These are phyloP conservation scores for Tricholoma matsutake DNA, from an alignment of 768 basidiomycete genomes.

Conservation along the genomic window DNA sequence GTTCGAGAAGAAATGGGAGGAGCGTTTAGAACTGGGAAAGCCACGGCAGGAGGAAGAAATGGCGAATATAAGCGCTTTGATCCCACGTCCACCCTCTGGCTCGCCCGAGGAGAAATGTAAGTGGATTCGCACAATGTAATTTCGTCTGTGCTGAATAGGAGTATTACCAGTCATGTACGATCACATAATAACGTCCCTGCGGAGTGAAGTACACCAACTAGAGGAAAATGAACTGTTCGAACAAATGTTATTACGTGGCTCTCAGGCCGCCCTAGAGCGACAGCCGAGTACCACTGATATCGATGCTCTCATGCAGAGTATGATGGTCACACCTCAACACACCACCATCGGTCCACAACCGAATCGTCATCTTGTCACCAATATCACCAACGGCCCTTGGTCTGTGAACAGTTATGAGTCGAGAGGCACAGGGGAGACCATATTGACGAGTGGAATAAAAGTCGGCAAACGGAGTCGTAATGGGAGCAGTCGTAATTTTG, in stretches of 20 bases:
- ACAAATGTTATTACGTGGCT: constrained; percentile 43
- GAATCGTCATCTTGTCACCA: constrained; percentile 13
- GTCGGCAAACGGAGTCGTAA: constrained; percentile 21
- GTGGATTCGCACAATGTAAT: background rate
- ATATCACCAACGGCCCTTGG: constrained; percentile 33
- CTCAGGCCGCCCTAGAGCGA: constrained; percentile 40
- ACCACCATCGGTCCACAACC: constrained; percentile 8
- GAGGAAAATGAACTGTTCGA: constrained; percentile 51
- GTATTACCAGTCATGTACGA: constrained; percentile 29
- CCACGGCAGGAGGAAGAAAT: constrained; percentile 38
- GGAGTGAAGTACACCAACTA: constrained; percentile 35
- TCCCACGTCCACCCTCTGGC: constrained; percentile 26
- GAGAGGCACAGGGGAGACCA: constrained; percentile 1
- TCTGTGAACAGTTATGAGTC: constrained; percentile 25
- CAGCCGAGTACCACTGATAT: constrained; percentile 46
- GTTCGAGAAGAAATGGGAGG: constrained; percentile 44
- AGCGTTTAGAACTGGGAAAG: constrained; percentile 33
- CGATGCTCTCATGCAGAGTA: constrained; percentile 47
- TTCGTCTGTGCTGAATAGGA: background rate
- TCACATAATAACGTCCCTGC: constrained; percentile 35
- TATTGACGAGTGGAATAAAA: constrained; percentile 8
- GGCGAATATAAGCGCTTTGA: constrained; percentile 38
- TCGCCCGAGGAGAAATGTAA: constrained; percentile 35
- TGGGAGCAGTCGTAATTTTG: too few species aligned
- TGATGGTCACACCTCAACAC: constrained; percentile 41